Evolutionary conservation across 495 filamentous ascomycete genomes (phyloP).

Genomic region (Aspergillus campestris): DNA sequence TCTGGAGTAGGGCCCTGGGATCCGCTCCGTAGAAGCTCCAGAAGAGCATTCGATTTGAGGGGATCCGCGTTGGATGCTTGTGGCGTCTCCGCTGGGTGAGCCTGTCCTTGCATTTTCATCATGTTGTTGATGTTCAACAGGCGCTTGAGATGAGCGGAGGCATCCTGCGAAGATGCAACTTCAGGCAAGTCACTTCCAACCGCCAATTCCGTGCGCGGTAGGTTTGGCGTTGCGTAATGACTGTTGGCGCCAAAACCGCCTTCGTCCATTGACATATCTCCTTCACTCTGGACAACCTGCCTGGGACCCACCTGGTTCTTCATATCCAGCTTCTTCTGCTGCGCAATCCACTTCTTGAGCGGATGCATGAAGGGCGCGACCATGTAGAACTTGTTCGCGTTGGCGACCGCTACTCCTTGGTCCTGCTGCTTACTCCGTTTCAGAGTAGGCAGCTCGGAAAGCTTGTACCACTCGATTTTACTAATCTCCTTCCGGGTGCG

Average conservation of each 20-base stretch:
- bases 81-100: constrained; percentile 5
- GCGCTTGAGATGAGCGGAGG: constrained; percentile 54
- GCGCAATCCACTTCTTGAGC: constrained; percentile 82
- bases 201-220: constrained; percentile 12
- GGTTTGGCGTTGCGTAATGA: constrained; percentile 5
- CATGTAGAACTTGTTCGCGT: constrained; percentile 92
- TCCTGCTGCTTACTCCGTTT: constrained; percentile 56
- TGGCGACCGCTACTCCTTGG: constrained; percentile 43
- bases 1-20: constrained; percentile 28
- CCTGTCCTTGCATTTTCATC: constrained; percentile 6
- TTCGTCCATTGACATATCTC: constrained; percentile 33
- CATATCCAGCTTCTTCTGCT: constrained; percentile 63
- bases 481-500: constrained; percentile 95
- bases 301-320: constrained; percentile 18
- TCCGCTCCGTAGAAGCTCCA: constrained; percentile 49
- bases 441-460: constrained; percentile 78
- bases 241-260: constrained; percentile 10
- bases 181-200: constrained; percentile 36
- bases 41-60: constrained; percentile 43
- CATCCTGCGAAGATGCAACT: constrained; percentile 34
- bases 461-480: constrained; percentile 84
- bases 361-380: constrained; percentile 84
- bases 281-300: constrained; percentile 17
- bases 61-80: constrained; percentile 15
- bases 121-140: constrained; percentile 52